Percentiles rank a stretch among this genome's conserved stretches.
phyloP scores from a whole-genome alignment of 2,329 filamentous ascomycete species.

The Paecilomyces dactylethromorphus region DNA sequence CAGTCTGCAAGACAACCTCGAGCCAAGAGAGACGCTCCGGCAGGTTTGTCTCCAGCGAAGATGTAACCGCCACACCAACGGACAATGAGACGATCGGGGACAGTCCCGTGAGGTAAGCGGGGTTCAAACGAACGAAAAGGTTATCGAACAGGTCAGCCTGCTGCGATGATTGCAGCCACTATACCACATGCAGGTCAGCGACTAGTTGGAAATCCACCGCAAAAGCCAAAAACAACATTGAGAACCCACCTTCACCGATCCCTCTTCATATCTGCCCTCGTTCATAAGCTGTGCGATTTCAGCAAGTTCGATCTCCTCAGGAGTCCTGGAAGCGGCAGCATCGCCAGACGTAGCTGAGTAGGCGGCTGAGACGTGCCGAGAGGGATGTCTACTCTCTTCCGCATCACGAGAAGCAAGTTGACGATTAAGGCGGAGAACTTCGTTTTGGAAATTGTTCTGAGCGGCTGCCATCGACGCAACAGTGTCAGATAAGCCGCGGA shows the following conservation, averaged over 20 bases:
- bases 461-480: constrained; percentile 38
- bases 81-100: constrained; percentile 55
- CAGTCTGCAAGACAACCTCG: constrained; percentile 46
- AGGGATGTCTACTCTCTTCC: constrained; percentile 10
- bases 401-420: constrained; percentile 18
- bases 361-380: constrained; percentile 13
- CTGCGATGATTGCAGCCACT: constrained; percentile 57
- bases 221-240: background rate
- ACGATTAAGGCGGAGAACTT: constrained; percentile 31
- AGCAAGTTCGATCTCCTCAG: constrained; percentile 34
- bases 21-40: constrained; percentile 54
- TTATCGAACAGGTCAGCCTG: constrained; percentile 57
- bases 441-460: constrained; percentile 35
- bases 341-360: constrained; percentile 8
- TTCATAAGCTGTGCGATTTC: constrained; percentile 37
- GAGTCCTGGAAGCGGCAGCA: constrained; percentile 12
- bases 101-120: constrained; percentile 49
- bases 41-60: constrained; percentile 48
- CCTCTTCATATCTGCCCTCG: constrained; percentile 36
- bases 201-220: constrained; percentile 1
- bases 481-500: constrained; percentile 49
- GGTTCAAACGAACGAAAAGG: constrained; percentile 53
- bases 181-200: constrained; percentile 16
- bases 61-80: constrained; percentile 56
- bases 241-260: constrained; percentile 36